Base-by-base conservation (phyloP, 371 early-diverging fungal species). In the Choanephora cucurbitarum region DNA sequence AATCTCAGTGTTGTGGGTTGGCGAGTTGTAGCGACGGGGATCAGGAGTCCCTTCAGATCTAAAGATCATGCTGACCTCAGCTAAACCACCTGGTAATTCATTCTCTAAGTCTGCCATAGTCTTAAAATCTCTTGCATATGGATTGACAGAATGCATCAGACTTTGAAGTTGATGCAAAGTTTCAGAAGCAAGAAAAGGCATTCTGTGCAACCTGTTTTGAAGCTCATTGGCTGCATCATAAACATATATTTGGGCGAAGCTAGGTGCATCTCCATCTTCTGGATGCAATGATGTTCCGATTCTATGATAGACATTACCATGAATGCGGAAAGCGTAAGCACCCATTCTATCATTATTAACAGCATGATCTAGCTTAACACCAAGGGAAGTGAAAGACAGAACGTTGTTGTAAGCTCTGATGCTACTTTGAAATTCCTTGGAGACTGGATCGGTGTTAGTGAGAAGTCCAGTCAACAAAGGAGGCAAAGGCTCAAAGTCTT, bases 401-500 rank as follows among this genome's bases (percentile, higher is more conserved):
- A 50, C 37, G 42, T 43, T 48, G 47, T 58, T 64, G 44, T 58
- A 64, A 23, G 52, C 18, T 34, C 64, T 4, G n/a, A 64, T 50
- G 13, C 58, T 64, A 0, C 17, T 11, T 14, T 14, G 18, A 33
- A 64, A 64, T 32, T 46, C 24, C 8, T 28, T 31, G 22, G 37
- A 14, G 8, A 3, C 13, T 4, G 24, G 9, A 18, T 39, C 31
- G 5, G 11, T 42, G 14, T 41, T 18, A 14, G 24, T 50, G 5
- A 49, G 28, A 21, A 54, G 41, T 21, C 39, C 17, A 15, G 6
- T 13, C 14, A 57, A 31, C 21, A 42, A 11, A n/a, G 37, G 28
- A 18, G 47, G 55, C 7, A 41, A 17, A 6, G 23, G 19, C 8
- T 23, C 17, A 1, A 41, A 48, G 18, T 15, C 11, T 11, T 18